Evolutionary conservation across 352 stramenopile genomes (phyloP).

Genomic region (Phytopythium sindhum): DNA sequence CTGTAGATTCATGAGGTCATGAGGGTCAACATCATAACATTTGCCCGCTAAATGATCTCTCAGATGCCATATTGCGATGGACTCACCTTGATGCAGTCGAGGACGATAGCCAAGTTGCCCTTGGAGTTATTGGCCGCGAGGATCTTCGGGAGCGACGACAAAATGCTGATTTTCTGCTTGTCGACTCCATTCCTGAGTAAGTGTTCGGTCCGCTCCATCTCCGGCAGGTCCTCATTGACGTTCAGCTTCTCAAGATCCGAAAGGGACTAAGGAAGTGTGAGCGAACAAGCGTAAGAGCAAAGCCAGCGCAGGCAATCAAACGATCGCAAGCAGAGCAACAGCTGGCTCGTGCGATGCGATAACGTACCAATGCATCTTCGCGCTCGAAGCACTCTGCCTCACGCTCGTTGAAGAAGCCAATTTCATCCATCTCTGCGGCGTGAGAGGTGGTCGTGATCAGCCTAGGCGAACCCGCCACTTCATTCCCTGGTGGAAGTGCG

Average conservation of each 20-base stretch:
- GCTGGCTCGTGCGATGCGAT: neutral
- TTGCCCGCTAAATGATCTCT: neutral
- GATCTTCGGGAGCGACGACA: constrained; percentile 66
- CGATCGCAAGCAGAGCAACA: neutral
- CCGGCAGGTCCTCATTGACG: constrained; percentile 78
- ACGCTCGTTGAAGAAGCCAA: constrained; percentile 79
- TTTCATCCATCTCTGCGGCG: constrained; percentile 63
- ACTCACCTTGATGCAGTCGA: constrained; percentile 76
- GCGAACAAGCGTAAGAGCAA: neutral
- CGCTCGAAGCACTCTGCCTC: constrained; percentile 83
- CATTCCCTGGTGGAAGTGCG: constrained; percentile 31
- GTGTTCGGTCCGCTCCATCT: constrained; percentile 78
- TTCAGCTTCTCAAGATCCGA: constrained; percentile 85
- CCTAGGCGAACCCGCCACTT: constrained; percentile 17
- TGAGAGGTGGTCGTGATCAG: constrained; percentile 18
- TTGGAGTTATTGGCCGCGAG: constrained; percentile 74
- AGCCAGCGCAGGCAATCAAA: neutral
- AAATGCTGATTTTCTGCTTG: constrained; percentile 78
- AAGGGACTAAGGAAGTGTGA: constrained; percentile 37
- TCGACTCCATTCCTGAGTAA: constrained; percentile 72
- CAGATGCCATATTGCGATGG: neutral
- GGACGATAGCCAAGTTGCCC: constrained; percentile 46
- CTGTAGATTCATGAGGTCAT: constrained; percentile 12
- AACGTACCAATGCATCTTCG: constrained; percentile 69
- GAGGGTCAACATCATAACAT: neutral